phyloP scores from a whole-genome alignment of 106 monocot species.

The Acorus calamus region DNA sequence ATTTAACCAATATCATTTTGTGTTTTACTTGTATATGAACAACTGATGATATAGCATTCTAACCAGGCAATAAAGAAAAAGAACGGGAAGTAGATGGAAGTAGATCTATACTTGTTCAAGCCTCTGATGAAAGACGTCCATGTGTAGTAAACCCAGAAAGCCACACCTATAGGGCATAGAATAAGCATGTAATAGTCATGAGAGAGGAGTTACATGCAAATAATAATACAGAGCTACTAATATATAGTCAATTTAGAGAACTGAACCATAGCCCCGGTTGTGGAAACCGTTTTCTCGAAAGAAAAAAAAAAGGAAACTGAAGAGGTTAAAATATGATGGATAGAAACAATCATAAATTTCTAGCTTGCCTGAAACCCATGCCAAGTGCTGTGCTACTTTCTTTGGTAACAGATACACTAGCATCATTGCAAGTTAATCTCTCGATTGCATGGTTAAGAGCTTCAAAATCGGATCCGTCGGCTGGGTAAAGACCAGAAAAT shows the following conservation, averaged over 20 bases:
- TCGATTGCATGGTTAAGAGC: constrained; percentile 96
- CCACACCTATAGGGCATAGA: constrained; percentile 61
- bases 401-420: constrained; percentile 87
- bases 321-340: too few species aligned
- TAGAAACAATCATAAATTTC: background rate
- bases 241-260: too few species aligned
- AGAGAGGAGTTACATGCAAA: background rate
- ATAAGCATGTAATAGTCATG: background rate
- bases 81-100: background rate
- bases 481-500: constrained; percentile 98
- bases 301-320: background rate
- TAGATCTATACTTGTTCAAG: constrained; percentile 65
- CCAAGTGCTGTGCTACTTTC: constrained; percentile 97
- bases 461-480: constrained; percentile 99
- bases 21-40: too few species aligned
- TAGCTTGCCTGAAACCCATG: constrained; percentile 82
- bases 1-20: too few species aligned
- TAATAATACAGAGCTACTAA: too few species aligned
- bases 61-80: background rate
- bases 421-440: constrained; percentile 97
- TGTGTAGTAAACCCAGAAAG: constrained; percentile 95
- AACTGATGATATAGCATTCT: background rate
- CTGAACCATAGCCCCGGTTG: too few species aligned
- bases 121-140: constrained; percentile 98
- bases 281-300: too few species aligned